A percentile compares a stretch with the other conserved stretches of the same genome.
These are phyloP conservation scores for Cyberlindnera suaveolens DNA, from an alignment of 805 yeast species.

Conservation along the genomic window DNA sequence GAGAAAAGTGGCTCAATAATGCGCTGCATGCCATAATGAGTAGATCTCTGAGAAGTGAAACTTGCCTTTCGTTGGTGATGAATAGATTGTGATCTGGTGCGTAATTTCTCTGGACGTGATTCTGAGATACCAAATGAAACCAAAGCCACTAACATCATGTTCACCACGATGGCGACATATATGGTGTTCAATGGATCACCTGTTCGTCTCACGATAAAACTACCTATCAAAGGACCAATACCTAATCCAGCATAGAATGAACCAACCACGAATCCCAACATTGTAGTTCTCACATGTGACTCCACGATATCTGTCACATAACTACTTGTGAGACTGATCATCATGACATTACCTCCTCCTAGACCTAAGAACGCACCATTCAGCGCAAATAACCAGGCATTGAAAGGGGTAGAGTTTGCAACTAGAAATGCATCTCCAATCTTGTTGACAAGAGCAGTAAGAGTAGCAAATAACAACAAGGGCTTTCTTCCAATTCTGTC, in stretches of 20 bases:
- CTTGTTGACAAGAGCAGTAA: conserved; percentile 21
- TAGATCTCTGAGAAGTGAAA: conserved; percentile 23
- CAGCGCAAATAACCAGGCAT: conserved; percentile 32
- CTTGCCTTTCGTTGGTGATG: conserved; percentile 26
- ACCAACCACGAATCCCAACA: conserved; percentile 56
- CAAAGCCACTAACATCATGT: conserved; percentile 29
- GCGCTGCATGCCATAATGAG: not conserved
- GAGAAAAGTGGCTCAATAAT: not conserved
- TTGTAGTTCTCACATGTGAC: conserved; percentile 48
- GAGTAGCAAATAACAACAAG: conserved; percentile 32
- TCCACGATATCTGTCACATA: conserved; percentile 72
- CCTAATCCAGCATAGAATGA: conserved; percentile 54
- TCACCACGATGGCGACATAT: conserved; percentile 22
- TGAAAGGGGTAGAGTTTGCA: conserved; percentile 33
- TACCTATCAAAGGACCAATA: conserved; percentile 58
- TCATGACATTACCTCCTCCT: conserved; percentile 58
- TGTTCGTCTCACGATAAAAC: conserved; percentile 27
- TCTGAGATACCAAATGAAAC: conserved; percentile 46
- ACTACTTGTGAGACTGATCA: conserved; percentile 55
- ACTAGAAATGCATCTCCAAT: conserved; percentile 18
- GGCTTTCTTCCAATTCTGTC: conserved; percentile 60
- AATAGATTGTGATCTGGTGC: conserved; percentile 43
- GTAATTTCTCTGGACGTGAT: conserved; percentile 52
- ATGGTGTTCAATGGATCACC: conserved; percentile 27
- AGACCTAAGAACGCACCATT: conserved; percentile 40